Evolutionary conservation across 2,329 filamentous ascomycete genomes (phyloP).

Genomic region (Beauveria sp.): DNA sequence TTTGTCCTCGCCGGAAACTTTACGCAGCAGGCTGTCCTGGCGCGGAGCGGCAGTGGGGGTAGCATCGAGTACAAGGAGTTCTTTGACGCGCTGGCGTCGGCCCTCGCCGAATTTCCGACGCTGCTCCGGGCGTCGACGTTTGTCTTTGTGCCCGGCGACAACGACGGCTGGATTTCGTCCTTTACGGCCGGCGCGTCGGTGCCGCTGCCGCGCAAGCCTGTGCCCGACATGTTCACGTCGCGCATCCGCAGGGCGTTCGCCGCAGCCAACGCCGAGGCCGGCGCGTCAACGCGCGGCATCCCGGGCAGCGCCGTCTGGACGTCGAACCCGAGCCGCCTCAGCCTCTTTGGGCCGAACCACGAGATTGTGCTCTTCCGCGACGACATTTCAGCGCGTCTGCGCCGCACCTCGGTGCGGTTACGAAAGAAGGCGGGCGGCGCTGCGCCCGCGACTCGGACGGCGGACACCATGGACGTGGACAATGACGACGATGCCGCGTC

Average conservation of each 20-base stretch:
- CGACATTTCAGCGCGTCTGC: slow-evolving; percentile 71
- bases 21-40: slow-evolving; percentile 55
- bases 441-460: slow-evolving; percentile 18
- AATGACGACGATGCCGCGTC: not conserved
- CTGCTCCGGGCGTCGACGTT: slow-evolving; percentile 76
- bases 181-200: slow-evolving; percentile 70
- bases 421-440: slow-evolving; percentile 29
- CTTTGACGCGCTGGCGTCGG: slow-evolving; percentile 78
- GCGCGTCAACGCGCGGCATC: slow-evolving; percentile 20
- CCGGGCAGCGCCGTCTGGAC: slow-evolving; percentile 69
- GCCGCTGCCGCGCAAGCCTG: slow-evolving; percentile 58
- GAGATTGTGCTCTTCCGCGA: slow-evolving; percentile 85
- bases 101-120: slow-evolving; percentile 74
- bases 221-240: slow-evolving; percentile 87
- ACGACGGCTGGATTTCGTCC: slow-evolving; percentile 91
- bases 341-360: slow-evolving; percentile 78
- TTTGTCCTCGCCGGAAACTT: slow-evolving; percentile 89
- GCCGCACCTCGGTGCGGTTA: slow-evolving; percentile 68
- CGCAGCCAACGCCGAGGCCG: slow-evolving; percentile 62
- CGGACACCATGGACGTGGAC: slow-evolving; percentile 35
- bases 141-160: slow-evolving; percentile 89
- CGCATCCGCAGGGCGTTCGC: slow-evolving; percentile 75
- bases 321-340: slow-evolving; percentile 75
- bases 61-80: slow-evolving; percentile 96
- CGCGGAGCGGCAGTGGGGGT: slow-evolving; percentile 62